Evolutionary conservation across 352 stramenopile species (phyloP).

Genomic region (Globisporangium orthogonon): DNA sequence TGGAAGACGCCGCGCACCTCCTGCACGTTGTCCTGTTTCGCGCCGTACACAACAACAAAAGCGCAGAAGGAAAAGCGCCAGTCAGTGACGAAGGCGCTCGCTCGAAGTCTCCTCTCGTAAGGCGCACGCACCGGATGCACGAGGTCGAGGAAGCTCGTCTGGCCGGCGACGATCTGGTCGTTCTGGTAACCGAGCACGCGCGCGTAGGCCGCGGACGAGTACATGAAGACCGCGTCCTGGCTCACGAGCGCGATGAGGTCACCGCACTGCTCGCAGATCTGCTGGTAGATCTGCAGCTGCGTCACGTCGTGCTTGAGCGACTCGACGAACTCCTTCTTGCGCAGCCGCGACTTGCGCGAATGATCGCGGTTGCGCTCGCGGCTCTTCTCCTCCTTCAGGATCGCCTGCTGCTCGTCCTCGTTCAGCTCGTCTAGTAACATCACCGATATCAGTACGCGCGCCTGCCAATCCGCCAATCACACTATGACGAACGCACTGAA

Average conservation of each 20-base stretch:
- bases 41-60: background rate
- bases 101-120: background rate
- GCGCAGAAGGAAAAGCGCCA: slow-evolving; percentile 1
- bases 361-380: slow-evolving; percentile 93
- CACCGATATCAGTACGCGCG: background rate
- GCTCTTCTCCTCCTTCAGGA: slow-evolving; percentile 81
- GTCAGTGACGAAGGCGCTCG: background rate
- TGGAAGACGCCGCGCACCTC: slow-evolving; percentile 61
- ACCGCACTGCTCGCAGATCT: slow-evolving; percentile 77
- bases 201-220: slow-evolving; percentile 57
- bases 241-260: slow-evolving; percentile 76
- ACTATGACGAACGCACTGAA: slow-evolving; percentile 21
- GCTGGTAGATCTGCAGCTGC: slow-evolving; percentile 81
- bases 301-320: slow-evolving; percentile 87
- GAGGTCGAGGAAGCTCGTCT: slow-evolving; percentile 80
- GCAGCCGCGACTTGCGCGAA: slow-evolving; percentile 91
- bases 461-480: no score
- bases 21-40: slow-evolving; percentile 37
- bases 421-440: slow-evolving; percentile 48
- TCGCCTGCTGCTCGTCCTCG: slow-evolving; percentile 70
- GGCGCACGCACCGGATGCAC: slow-evolving; percentile 58
- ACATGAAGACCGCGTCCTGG: slow-evolving; percentile 59
- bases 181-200: slow-evolving; percentile 74
- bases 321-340: slow-evolving; percentile 95
- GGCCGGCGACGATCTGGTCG: slow-evolving; percentile 64